Conservation (phyloP, 2,329 filamentous ascomycete genomes). For the Colletotrichum filicis region DNA sequence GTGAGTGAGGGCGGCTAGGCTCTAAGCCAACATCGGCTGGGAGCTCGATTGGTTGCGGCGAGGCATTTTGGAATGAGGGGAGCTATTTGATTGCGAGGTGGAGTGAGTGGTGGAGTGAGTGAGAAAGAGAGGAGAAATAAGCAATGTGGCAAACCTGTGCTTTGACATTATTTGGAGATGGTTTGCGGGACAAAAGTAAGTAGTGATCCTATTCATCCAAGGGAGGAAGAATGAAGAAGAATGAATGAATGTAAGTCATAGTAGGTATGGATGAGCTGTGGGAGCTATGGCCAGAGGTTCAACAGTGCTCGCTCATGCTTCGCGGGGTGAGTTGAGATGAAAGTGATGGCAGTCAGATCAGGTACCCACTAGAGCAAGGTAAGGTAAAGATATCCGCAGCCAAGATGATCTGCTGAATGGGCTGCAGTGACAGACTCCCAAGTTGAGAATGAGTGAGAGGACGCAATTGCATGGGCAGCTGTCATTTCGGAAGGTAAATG, state of each 20-base stretch:
- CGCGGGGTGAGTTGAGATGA: not conserved
- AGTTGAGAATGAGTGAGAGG: not conserved
- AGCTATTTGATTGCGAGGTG: not conserved
- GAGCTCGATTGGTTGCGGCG: not conserved
- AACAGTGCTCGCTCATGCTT: not conserved
- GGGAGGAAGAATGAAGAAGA: not conserved
- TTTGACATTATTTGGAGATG: not conserved
- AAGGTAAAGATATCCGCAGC: not conserved
- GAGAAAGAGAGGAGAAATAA: not conserved
- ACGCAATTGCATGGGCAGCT: not conserved
- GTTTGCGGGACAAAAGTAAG: not conserved
- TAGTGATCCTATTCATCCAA: not conserved
- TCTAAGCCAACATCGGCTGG: constrained; percentile 6
- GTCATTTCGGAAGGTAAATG: constrained; percentile 7
- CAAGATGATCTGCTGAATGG: not conserved
- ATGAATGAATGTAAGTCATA: not conserved
- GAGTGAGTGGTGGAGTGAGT: no score
- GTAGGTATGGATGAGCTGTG: not conserved
- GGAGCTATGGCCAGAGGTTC: not conserved
- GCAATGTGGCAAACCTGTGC: not conserved
- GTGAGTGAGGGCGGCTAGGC: constrained; percentile 21
- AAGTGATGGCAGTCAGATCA: not conserved
- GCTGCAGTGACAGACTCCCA: not conserved
- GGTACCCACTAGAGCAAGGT: not conserved
- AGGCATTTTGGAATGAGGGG: constrained; percentile 8